phyloP scores from a whole-genome alignment of 805 yeast genomes.

The Metschnikowia amazonensis region DNA sequence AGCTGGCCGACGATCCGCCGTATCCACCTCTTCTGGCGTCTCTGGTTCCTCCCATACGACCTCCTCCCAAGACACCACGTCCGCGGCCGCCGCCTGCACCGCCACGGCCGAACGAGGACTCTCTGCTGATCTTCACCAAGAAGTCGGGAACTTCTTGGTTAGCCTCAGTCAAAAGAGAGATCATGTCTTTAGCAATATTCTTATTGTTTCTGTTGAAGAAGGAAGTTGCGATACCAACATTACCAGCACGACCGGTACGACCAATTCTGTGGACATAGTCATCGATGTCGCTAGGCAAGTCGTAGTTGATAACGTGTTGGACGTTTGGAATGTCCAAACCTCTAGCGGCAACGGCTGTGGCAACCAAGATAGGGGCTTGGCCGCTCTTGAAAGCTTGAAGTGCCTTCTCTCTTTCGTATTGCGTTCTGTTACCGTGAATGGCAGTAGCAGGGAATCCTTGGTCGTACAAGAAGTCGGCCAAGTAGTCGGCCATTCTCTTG shows the following conservation, averaged over 20 bases:
- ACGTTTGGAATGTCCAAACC: slow-evolving; percentile 99
- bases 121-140: slow-evolving; percentile 76
- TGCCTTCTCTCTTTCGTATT: slow-evolving; percentile 96
- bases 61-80: slow-evolving; percentile 50
- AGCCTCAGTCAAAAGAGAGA: slow-evolving; percentile 87
- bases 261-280: slow-evolving; percentile 99
- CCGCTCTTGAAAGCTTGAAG: slow-evolving; percentile 91
- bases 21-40: slow-evolving; percentile 49
- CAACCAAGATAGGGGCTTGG: slow-evolving; percentile 89
- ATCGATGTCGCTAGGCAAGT: slow-evolving; percentile 93
- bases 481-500: slow-evolving; percentile 95
- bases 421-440: slow-evolving; percentile 98
- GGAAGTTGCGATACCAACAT: slow-evolving; percentile 97
- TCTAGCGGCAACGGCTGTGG: slow-evolving; percentile 99
- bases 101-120: slow-evolving; percentile 49
- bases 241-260: slow-evolving; percentile 99
- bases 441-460: slow-evolving; percentile 96
- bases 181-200: slow-evolving; percentile 81
- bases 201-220: slow-evolving; percentile 95
- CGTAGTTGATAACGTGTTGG: slow-evolving; percentile 95
- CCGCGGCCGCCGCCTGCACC: slow-evolving; percentile 38
- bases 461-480: slow-evolving; percentile 85
- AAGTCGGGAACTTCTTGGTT: slow-evolving; percentile 96
- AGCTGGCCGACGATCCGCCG: slow-evolving; percentile 26
- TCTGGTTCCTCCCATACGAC: slow-evolving; percentile 36